Evolutionary conservation across 2,329 filamentous ascomycete species (phyloP), one percentile per base, ranked within the genome.

Genomic region (Venturia carpophila): DNA sequence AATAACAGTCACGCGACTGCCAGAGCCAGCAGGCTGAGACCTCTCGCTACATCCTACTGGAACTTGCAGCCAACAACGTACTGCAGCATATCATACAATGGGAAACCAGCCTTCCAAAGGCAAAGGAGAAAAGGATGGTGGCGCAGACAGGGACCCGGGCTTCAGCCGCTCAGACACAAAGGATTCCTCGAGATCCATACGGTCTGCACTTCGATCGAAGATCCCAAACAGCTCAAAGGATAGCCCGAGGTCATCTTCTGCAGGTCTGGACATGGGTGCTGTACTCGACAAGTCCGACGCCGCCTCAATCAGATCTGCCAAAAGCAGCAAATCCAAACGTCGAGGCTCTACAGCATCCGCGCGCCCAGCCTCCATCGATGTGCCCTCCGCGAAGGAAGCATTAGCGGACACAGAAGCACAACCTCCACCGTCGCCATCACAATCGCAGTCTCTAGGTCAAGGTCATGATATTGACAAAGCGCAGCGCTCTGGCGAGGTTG

Each of bases 91-190:
- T 10, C 37, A 58, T 30, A 58, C 37, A 39, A 64, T 64, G 63
- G 63, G 63, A 19, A 64, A 64, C 19, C 63, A 64, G 41, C 63
- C 63, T 37, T 64, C 63, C 4, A 64, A 64, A 43, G 49, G 63
- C 34, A 49, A 45, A 24, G 37, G 62, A 27, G 62, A 49, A 5
- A 45, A 39, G n/a, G 47, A 45, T 27, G 43, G 24, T 5, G 45
- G 47, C 6, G n/a, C 34, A 13, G 55, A 61, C 45, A 62, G 52
- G 58, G 58, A 65, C 68, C 85, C 89, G 45, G 81, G 84, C 67
- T 80, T 97, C 75, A 90, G 88, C 78, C 89, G 89, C 74, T 91
- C 92, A 65, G 93, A 97, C 74, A 97, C 93, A 37, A 93, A 92
- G 75, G 92, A 96, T 69, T 97, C 92, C 7, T 86, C 89, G 41